Conservation (phyloP, 2,329 filamentous ascomycete genomes). For the Colletotrichum zoysiae region DNA sequence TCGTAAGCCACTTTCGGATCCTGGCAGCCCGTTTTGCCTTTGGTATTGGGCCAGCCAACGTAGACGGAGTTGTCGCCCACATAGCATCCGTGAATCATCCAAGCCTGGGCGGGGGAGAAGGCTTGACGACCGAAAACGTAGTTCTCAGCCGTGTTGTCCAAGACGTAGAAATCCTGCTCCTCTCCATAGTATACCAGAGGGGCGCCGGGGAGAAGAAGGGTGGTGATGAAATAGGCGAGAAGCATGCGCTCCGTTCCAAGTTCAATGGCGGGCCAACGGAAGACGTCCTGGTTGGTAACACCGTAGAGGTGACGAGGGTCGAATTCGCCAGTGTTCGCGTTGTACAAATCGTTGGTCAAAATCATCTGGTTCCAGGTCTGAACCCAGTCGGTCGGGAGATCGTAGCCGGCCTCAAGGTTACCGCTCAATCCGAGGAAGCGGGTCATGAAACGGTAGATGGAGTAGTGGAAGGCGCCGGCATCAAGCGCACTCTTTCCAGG, state of each 20-base stretch:
- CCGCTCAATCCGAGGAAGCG: conserved; percentile 50
- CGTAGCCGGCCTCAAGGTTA: conserved; percentile 49
- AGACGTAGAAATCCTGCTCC: conserved; percentile 73
- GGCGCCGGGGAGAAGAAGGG: conserved; percentile 71
- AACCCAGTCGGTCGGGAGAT: conserved; percentile 55
- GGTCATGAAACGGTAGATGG: conserved; percentile 48
- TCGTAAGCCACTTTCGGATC: conserved; percentile 70
- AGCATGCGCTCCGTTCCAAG: conserved; percentile 69
- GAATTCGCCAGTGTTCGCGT: conserved; percentile 70
- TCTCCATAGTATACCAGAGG: conserved; percentile 73
- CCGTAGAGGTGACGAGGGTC: conserved; percentile 76
- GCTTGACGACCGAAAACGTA: conserved; percentile 75
- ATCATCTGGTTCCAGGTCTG: conserved; percentile 69
- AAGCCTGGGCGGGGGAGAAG: conserved; percentile 71
- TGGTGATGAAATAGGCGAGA: conserved; percentile 69
- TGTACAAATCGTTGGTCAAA: conserved; percentile 70
- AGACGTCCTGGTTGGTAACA: conserved; percentile 74
- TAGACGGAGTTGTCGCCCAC: conserved; percentile 67
- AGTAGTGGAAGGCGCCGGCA: conserved; percentile 57
- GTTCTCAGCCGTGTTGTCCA: conserved; percentile 73
- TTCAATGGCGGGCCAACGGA: conserved; percentile 71
- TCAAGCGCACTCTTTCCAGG: conserved; percentile 63
- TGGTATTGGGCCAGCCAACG: conserved; percentile 68
- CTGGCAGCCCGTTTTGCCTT: conserved; percentile 65
- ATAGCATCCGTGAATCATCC: conserved; percentile 76